Evolutionary conservation across 768 basidiomycete genomes (phyloP), one percentile per base, ranked within the genome.

Genomic region (Tulasnella sp.): DNA sequence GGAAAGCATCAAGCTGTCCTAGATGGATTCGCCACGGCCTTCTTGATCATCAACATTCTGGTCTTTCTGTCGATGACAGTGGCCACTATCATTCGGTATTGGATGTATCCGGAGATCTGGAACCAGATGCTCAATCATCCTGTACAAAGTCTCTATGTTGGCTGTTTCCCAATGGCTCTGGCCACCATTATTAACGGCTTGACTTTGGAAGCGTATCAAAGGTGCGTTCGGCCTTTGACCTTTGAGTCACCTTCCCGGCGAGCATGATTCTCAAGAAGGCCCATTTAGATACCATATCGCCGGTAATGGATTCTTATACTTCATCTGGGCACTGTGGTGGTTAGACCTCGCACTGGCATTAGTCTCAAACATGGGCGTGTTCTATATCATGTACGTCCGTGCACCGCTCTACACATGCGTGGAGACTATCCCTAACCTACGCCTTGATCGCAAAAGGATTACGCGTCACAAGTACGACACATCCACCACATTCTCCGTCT

Each of bases 281-380:
- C 15, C 5, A 7, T 38, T 38, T 24, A 56, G 54, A 15, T 56
- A 43, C 34, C 38, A 68, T 19, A 73, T 83, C 56, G 80, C 80
- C 0, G 82, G 82, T 11, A 72, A 64, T 42, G 48, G 65, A 1
- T 81, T 84, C 67, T 66, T 84, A 2, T 80, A 78, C 59, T 65
- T 73, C 24, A 65, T 84, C 38, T 84, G 84, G 80, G 77, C 68
- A 2, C 64, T 83, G 43, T 88, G 85, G 85, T 87, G 84, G 85
- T 45, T 81, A 42, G 81, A 85, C 63, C 70, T 80, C 1, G 70
- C 70, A 0, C 55, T 85, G 11, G 81, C 85, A 0, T 63, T 80
- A 12, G 12, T 79, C 29, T 82, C 82, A 64, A 80, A 77, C 57
- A 82, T 83, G 72, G 77, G 79, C 7, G 71, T 81, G 38, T 67